Evolutionary conservation across 73 alveolate genomes (phyloP), one percentile per base, ranked within the genome.

Genomic region (Paramecium tetraurelia): DNA sequence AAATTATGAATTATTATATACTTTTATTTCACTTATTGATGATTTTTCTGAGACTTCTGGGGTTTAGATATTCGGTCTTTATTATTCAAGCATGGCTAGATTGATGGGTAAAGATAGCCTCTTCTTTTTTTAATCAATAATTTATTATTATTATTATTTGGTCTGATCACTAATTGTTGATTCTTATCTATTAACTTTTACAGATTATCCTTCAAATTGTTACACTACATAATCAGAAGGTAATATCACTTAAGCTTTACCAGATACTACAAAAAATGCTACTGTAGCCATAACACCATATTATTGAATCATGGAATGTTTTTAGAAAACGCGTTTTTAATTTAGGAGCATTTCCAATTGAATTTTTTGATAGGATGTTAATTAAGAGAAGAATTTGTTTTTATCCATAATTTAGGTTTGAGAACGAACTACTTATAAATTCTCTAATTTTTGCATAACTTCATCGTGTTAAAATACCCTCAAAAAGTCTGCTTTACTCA

Each of bases 401-500:
- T 58, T 33, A 21, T 35, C 76, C 46, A 58, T 40, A 36, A 72
- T 86, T 41, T 43, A 50, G 29, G 53, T 29, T 33, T 53, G 69
- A 0, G 71, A 40, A 33, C 93, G 69, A 2, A 86, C 93, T 21
- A 40, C 35, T 43, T 33, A 41, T 2, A 86, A 58, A 20, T 59
- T 38, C 33, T 58, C 43, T 21, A 86, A 58, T 43, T 86, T 86
- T 40, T 86, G 22, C 50, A 86, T 36, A 0, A 86, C 93, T 38
- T 40, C 71, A 10, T 76, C 84, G n/a, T 69, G 40, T 40, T 80
- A 63, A 22, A 86, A 86, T 63, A 86, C 24, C 12, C 71, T 58
- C 18, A 41, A 48, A 24, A 86, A 86, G 22, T 86, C 93, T 35
- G 48, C 88, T 16, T 80, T 86, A 58, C 76, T 80, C 29, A 86